phyloP scores from a whole-genome alignment of 129 eudicot genomes.

The Flaveria brownii region DNA sequence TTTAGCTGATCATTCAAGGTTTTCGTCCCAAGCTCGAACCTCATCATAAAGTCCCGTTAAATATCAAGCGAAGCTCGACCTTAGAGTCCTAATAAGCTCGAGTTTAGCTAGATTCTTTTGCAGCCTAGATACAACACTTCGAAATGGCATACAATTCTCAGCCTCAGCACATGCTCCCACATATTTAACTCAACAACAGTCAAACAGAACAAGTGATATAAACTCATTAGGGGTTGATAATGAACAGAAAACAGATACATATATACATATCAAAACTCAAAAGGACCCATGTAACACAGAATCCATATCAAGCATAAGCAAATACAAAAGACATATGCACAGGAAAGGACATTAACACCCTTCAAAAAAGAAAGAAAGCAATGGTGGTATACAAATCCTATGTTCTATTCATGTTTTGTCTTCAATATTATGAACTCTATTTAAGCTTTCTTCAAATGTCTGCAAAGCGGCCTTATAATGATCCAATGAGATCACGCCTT shows the following conservation, averaged over 20 bases:
- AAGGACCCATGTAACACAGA: constrained; percentile 4
- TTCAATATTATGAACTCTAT: constrained; percentile 67
- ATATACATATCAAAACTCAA: neutral
- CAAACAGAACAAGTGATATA: neutral
- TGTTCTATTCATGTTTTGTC: constrained; percentile 43
- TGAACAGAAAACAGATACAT: neutral
- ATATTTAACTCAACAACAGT: neutral
- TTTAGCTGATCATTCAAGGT: no score
- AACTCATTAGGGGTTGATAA: neutral
- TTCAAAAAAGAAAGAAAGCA: constrained; percentile 16
- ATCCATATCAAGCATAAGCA: constrained; percentile 19
- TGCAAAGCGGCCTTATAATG: constrained; percentile 78
- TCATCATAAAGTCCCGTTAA: neutral
- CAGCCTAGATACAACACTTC: neutral
- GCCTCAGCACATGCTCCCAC: neutral
- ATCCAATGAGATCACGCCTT: constrained; percentile 72
- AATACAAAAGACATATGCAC: constrained; percentile 22
- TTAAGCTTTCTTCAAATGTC: constrained; percentile 69
- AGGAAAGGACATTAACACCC: constrained; percentile 1
- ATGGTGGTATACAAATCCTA: constrained; percentile 12
- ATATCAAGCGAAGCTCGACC: neutral
- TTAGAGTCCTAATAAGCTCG: no score
- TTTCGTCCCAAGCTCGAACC: neutral
- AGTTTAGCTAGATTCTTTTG: neutral
- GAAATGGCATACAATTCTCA: no score